Evolutionary conservation across 2,329 filamentous ascomycete species (phyloP), one percentile per base, ranked within the genome.

Genomic region (Lachnum nothofagi): DNA sequence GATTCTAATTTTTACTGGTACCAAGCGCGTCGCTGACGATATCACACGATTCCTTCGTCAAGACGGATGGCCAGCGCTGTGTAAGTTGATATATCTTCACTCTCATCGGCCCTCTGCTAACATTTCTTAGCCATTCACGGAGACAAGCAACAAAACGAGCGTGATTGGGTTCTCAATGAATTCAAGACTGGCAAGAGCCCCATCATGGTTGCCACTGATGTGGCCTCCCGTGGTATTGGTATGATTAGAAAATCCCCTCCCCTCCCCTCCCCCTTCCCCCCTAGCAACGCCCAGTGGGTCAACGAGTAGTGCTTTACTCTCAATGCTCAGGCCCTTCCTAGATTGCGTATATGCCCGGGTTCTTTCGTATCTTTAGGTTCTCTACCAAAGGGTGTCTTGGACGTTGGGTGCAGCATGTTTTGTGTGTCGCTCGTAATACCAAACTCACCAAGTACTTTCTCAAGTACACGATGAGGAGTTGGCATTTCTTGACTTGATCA

Each of bases 151-250:
- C 93, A 98, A 69, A 95, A 96, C 72, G 93, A 98, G 77, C 91
- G 93, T 77, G 93, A 97, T 72, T 97, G 93, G 90, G 93, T 97
- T 65, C 79, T 98, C 68, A 94, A 97, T 72, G 91, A 97, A 72
- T 98, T 98, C 83, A 98, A 97, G 84, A 88, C 88, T 59, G 91
- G 90, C 75, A 96, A 97, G 80, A 95, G 90, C 76, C 93, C 93
- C 69, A 95, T 98, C 83, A 95, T 98, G 91, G 93, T 98, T 76
- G 93, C 93, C 75, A 98, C 93, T 60, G 93, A 97, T 68, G 93
- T 98, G 75, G 93, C 93, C 75, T 97, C 93, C 69, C 93, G 93
- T 91, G 93, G 93, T 89, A 96, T 98, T 76, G 93, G 93, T 96
- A 94, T 95, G 90, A 91, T 86, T 82, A 76, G 78, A 74, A 74